Conservation (phyloP, 176 grass and related monocot genomes). For the Chrysopogon serrulatus region DNA sequence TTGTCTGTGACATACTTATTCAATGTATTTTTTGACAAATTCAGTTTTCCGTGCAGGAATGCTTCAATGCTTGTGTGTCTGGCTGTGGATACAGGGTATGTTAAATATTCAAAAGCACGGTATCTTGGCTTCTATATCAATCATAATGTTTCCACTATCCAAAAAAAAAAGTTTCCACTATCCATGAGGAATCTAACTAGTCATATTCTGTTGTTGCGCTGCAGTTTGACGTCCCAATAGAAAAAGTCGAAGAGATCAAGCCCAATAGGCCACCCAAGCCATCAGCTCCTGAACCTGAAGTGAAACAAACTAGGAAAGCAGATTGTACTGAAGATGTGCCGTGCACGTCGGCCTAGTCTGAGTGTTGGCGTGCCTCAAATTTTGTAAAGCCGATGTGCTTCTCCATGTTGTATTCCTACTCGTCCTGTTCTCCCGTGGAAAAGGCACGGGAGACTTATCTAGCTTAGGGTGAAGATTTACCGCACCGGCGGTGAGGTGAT, state of each 20-base stretch:
- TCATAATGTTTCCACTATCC: background rate
- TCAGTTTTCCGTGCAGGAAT: conserved; percentile 40
- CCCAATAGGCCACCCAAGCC: conserved; percentile 59
- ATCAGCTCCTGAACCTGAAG: conserved; percentile 33
- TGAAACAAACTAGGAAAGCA: background rate
- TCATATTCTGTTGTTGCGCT: background rate
- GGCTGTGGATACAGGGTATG: conserved; percentile 92
- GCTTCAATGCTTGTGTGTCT: conserved; percentile 91
- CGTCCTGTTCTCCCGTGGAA: background rate
- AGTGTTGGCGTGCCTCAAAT: background rate
- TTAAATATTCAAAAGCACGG: background rate
- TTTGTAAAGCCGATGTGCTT: background rate
- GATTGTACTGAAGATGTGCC: conserved; percentile 47
- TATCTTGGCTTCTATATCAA: background rate
- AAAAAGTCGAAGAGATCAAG: conserved; percentile 56
- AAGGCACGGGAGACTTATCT: background rate
- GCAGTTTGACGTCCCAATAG: conserved; percentile 57
- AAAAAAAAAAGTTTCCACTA: background rate
- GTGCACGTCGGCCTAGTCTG: conserved; percentile 54
- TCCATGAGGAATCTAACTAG: background rate
- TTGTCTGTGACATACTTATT: background rate
- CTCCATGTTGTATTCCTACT: background rate
- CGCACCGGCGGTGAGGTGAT: background rate
- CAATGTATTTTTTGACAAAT: background rate
- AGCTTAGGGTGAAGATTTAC: background rate